These are phyloP conservation scores for Euphrasia confusa DNA, from an alignment of 257 asterid species.

Conservation along the genomic window DNA sequence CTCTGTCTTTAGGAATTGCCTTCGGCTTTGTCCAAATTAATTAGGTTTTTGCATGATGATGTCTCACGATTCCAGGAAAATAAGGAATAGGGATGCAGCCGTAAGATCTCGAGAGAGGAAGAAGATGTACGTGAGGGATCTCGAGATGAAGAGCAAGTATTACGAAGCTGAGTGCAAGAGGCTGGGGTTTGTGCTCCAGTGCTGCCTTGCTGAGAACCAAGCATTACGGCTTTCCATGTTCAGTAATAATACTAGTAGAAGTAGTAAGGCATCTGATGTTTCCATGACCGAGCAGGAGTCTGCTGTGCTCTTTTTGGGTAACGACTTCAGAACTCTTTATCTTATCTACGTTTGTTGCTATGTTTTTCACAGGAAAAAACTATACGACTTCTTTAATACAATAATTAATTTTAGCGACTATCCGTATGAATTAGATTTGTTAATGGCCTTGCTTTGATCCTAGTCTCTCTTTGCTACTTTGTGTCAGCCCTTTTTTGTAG, in stretches of 20 bases:
- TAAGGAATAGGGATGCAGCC: slow-evolving; percentile 95
- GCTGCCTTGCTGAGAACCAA: slow-evolving; percentile 82
- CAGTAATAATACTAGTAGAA: slow-evolving; percentile 36
- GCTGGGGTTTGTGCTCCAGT: slow-evolving; percentile 79
- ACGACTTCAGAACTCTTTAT: slow-evolving; percentile 23
- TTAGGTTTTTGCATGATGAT: background rate
- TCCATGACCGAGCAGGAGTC: slow-evolving; percentile 97
- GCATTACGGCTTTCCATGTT: slow-evolving; percentile 69
- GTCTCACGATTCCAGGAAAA: slow-evolving; percentile 41
- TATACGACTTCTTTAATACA: too few relatives aligned
- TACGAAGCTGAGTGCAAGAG: slow-evolving; percentile 94
- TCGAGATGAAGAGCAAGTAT: slow-evolving; percentile 78
- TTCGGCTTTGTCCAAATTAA: background rate
- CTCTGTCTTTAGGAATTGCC: background rate
- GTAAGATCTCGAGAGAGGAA: slow-evolving; percentile 91
- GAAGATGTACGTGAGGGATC: slow-evolving; percentile 77
- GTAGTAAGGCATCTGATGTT: slow-evolving; percentile 63
- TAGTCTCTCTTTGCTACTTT: too few relatives aligned
- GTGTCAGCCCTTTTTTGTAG: too few relatives aligned
- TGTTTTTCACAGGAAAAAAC: too few relatives aligned
- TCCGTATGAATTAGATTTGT: too few relatives aligned
- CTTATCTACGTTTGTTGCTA: background rate
- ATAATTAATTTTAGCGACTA: too few relatives aligned
- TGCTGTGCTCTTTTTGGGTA: slow-evolving; percentile 99
- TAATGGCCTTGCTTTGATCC: too few relatives aligned